Evolutionary conservation across 495 filamentous ascomycete genomes (phyloP), one percentile per base, ranked within the genome.

Genomic region (Corynascus novoguineensis): DNA sequence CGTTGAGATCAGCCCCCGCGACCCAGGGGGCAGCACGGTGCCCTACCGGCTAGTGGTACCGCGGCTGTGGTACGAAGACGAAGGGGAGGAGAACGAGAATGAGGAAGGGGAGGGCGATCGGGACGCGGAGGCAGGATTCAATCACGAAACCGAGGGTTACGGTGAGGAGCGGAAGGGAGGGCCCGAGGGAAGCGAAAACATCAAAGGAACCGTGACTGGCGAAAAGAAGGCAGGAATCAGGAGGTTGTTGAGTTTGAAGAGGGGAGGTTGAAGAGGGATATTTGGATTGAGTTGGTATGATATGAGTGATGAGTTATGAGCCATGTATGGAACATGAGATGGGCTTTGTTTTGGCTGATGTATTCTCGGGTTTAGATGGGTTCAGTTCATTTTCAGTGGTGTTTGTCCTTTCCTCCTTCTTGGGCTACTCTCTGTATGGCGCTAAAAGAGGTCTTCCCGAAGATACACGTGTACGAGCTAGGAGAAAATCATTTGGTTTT

Each of bases 31-130:
- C n/a, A 87, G 86, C 61, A 98, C 93, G 3, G 80, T 82, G 42
- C 87, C 90, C 29, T 98, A 98, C 68, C 79, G 91, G 21, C 69
- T 97, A 24, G 80, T 97, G 0, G 86, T 98, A 11, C 93, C 93
- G 7, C 81, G 81, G 52, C 73, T 98, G 25, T 80, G 73, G 72
- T 82, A 81, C 53, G 74, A 78, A 28, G 69, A 75, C 51, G 66
- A 77, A 27, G 64, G 62, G 22, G 67, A 74, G 50, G 67, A 66
- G 6, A 10, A n/a, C 9, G 53, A 14, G 22, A 45, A 35, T 31
- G 21, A n/a, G 12, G 17, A 56, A 19, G 27, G 22, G 31, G 44
- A 42, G 24, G 42, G 42, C n/a, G n/a, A n/a, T n/a, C n/a, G n/a
- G 19, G 12, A 25, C 31, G 22, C 31, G 21, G 31, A 12, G 31